Conservation (phyloP, 2,329 filamentous ascomycete genomes). For the Scedosporium boydii region DNA sequence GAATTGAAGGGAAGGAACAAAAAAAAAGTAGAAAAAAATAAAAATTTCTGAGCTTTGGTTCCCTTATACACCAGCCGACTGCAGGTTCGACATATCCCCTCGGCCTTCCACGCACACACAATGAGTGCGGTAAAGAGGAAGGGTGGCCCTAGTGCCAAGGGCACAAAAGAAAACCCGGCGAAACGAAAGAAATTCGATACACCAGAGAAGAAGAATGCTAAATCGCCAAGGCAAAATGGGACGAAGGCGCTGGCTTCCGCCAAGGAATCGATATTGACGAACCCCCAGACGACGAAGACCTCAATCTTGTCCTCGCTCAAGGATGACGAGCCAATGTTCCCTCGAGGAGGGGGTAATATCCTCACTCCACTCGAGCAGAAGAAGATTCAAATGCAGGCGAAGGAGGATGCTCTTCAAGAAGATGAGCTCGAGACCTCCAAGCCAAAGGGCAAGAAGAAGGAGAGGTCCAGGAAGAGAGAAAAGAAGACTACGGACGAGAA, state of each 20-base stretch:
- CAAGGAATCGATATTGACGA: slow-evolving; percentile 17
- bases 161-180: slow-evolving; percentile 5
- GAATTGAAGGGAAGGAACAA: slow-evolving; percentile 10
- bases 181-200: slow-evolving; percentile 44
- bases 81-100: not conserved
- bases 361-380: slow-evolving; percentile 92
- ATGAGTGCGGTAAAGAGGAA: slow-evolving; percentile 39
- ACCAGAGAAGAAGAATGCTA: slow-evolving; percentile 39
- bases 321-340: slow-evolving; percentile 84
- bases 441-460: slow-evolving; percentile 42
- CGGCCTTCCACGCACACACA: slow-evolving; percentile 16
- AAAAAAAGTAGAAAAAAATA: slow-evolving; percentile 22
- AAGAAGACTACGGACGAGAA: slow-evolving; percentile 39
- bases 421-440: slow-evolving; percentile 52
- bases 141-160: slow-evolving; percentile 4
- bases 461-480: slow-evolving; percentile 45
- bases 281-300: slow-evolving; percentile 24
- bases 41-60: slow-evolving; percentile 15
- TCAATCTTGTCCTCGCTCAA: slow-evolving; percentile 39
- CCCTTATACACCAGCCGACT: slow-evolving; percentile 5
- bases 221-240: slow-evolving; percentile 36
- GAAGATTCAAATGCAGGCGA: slow-evolving; percentile 90
- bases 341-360: slow-evolving; percentile 82
- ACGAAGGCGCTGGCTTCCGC: slow-evolving; percentile 11
- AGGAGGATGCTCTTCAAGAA: slow-evolving; percentile 84